Percentiles rank a stretch among this genome's conserved stretches.
Evolutionary conservation across 257 asterid species (phyloP).

Genomic region (Nicotiana tomentosiformis): DNA sequence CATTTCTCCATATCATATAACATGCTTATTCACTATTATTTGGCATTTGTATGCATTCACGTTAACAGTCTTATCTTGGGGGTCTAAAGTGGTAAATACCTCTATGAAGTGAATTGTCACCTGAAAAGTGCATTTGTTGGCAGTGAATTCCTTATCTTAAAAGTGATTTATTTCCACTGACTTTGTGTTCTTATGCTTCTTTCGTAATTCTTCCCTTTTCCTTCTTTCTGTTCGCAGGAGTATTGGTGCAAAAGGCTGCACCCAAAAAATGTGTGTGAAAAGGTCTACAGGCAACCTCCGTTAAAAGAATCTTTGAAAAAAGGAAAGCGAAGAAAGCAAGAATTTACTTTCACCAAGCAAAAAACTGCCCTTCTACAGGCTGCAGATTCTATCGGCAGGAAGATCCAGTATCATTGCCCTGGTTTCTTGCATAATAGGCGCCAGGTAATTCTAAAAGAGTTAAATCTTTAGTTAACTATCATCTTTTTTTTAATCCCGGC

Average conservation of each 20-base stretch:
- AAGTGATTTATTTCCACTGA: background rate
- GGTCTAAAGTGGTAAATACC: background rate
- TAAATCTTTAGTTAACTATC: background rate
- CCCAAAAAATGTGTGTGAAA: conserved; percentile 95
- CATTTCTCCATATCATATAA: background rate
- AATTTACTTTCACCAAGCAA: conserved; percentile 68
- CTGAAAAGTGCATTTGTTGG: background rate
- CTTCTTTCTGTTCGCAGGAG: conserved; percentile 42
- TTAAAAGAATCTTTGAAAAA: conserved; percentile 85
- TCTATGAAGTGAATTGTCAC: conserved; percentile 2
- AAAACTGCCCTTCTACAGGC: conserved; percentile 65
- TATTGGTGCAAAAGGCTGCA: conserved; percentile 96
- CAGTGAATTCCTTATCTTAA: background rate
- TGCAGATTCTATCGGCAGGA: conserved; percentile 92
- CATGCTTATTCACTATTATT: background rate
- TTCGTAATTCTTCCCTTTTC: conserved; percentile 11
- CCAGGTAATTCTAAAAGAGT: conserved; percentile 57
- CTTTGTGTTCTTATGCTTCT: conserved; percentile 1
- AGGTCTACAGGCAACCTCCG: conserved; percentile 97
- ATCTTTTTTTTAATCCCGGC: background rate
- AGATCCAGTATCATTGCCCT: conserved; percentile 77
- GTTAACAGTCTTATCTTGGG: background rate
- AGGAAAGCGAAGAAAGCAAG: conserved; percentile 91
- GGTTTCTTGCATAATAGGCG: conserved; percentile 94
- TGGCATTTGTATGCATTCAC: too few relatives aligned